phyloP scores from a whole-genome alignment of 2,329 filamentous ascomycete species.

The Amphichorda felina region DNA sequence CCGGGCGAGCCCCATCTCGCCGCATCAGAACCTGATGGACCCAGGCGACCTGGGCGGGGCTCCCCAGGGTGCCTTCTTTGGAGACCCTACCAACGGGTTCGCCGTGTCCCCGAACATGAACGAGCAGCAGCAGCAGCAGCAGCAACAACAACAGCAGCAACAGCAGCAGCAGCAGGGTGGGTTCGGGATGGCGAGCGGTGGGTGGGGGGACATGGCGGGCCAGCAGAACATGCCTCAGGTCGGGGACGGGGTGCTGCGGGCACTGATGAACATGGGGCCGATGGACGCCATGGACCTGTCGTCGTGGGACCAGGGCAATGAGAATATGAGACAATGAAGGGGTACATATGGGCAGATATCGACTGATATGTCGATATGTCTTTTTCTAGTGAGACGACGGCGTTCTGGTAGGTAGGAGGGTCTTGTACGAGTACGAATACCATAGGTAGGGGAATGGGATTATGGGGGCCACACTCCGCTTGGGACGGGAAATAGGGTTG shows the following conservation, averaged over 20 bases:
- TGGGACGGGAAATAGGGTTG: too few relatives aligned
- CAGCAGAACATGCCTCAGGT: constrained; percentile 36
- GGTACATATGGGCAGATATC: too few relatives aligned
- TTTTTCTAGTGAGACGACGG: too few relatives aligned
- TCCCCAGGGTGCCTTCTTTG: constrained; percentile 1
- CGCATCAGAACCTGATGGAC: constrained; percentile 27
- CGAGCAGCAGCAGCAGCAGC: neutral
- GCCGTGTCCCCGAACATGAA: constrained; percentile 1
- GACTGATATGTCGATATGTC: too few relatives aligned
- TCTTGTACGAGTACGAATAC: too few relatives aligned
- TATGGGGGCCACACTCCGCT: too few relatives aligned
- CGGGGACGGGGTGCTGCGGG: constrained; percentile 43
- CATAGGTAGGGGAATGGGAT: too few relatives aligned
- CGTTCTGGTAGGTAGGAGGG: too few relatives aligned
- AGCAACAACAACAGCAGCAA: constrained; percentile 1
- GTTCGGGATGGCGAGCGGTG: constrained; percentile 29
- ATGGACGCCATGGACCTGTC: constrained; percentile 48
- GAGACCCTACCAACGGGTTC: neutral
- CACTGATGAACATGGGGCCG: constrained; percentile 44
- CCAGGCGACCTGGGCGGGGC: constrained; percentile 15
- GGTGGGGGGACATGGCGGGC: constrained; percentile 30
- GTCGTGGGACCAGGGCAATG: constrained; percentile 3
- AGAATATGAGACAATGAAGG: constrained; percentile 3
- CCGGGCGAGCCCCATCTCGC: constrained; percentile 36
- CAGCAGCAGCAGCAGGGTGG: constrained; percentile 10